Conservation (phyloP, 805 yeast genomes). For the Danielozyma ontarioensis region DNA sequence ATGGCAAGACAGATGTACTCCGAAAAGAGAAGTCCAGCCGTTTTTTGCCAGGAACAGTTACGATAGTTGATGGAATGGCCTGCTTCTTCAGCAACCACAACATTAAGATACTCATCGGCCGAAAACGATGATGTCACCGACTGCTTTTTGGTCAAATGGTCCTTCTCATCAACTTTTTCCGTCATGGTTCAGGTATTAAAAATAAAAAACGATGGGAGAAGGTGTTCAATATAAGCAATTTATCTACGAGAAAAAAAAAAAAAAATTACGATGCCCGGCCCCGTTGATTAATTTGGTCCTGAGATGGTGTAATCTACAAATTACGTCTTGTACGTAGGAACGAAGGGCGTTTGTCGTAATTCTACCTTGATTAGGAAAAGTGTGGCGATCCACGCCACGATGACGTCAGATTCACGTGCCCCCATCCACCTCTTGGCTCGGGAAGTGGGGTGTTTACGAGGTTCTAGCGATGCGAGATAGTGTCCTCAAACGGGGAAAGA, state of each 20-base stretch:
- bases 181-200: background rate
- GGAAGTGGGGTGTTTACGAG: too few species aligned
- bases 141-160: background rate
- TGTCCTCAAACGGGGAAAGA: too few species aligned
- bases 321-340: too few species aligned
- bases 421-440: too few species aligned
- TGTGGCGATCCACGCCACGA: background rate
- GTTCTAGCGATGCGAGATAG: too few species aligned
- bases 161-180: background rate
- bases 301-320: too few species aligned
- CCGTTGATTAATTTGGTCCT: too few species aligned
- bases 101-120: slow-evolving; percentile 10
- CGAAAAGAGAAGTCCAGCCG: slow-evolving; percentile 55
- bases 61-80: slow-evolving; percentile 38
- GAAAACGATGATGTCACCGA: slow-evolving; percentile 1
- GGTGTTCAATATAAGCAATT: background rate
- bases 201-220: background rate
- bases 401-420: background rate
- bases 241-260: background rate
- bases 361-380: background rate
- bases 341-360: background rate
- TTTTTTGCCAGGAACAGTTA: slow-evolving; percentile 52
- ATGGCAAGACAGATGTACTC: slow-evolving; percentile 60
- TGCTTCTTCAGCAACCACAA: slow-evolving; percentile 10
- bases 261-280: background rate